Percentiles rank a stretch among this genome's conserved stretches.
These are phyloP conservation scores for Entomortierella beljakovae DNA, from an alignment of 192 early-diverging fungal species.

Conservation along the genomic window DNA sequence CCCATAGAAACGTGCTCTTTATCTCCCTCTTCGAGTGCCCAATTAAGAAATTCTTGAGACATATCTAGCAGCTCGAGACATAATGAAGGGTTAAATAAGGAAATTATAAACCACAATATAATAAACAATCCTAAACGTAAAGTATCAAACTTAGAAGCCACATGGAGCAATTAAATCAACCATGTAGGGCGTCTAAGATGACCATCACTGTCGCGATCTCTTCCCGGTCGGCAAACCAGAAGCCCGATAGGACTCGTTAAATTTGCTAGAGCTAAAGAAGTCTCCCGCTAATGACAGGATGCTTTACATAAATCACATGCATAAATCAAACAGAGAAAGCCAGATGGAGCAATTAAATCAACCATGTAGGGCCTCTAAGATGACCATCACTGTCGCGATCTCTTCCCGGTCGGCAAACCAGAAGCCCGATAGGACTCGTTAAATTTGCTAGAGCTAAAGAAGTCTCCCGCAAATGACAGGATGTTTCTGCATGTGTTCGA, in stretches of 20 bases:
- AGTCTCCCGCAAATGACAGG: background rate
- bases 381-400: conserved; percentile 28
- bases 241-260: conserved; percentile 23
- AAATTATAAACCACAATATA: background rate
- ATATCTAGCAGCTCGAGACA: background rate
- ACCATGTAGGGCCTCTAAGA: conserved; percentile 25
- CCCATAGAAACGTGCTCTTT: background rate
- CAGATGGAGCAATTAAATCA: conserved; percentile 9
- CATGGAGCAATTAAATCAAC: conserved; percentile 14
- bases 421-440: conserved; percentile 5
- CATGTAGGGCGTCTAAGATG: conserved; percentile 24
- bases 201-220: conserved; percentile 29
- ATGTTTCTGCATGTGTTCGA: background rate
- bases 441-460: conserved; percentile 20
- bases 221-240: conserved; percentile 39
- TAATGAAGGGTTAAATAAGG: background rate
- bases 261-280: conserved; percentile 34
- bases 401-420: conserved; percentile 40
- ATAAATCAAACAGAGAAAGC: conserved; percentile 14
- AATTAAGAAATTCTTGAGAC: background rate
- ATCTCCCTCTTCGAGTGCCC: background rate
- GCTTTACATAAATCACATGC: background rate
- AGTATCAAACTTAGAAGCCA: conserved; percentile 18
- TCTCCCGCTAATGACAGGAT: conserved; percentile 24
- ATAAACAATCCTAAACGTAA: conserved; percentile 1